Conservation (phyloP, 768 basidiomycete genomes). For the Multifurca ochricompacta region DNA sequence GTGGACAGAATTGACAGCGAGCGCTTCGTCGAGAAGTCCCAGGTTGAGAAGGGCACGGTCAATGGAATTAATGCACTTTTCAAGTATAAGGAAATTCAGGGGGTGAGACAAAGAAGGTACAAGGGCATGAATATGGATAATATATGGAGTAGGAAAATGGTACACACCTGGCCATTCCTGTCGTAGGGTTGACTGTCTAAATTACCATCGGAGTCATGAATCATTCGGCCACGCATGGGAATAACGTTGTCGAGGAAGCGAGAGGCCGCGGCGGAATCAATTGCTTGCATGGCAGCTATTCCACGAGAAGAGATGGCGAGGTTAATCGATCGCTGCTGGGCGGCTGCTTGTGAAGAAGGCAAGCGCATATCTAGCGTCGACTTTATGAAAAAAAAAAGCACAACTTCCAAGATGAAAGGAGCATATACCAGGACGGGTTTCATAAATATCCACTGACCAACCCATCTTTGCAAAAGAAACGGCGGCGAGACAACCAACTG, state of each 20-base stretch:
- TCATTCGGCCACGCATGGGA: slow-evolving; percentile 95
- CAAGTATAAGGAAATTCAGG: slow-evolving; percentile 24
- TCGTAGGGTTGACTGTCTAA: slow-evolving; percentile 84
- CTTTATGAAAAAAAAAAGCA: background rate
- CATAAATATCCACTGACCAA: slow-evolving; percentile 76
- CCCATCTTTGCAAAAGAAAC: slow-evolving; percentile 79
- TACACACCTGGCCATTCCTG: slow-evolving; percentile 73
- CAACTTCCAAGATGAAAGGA: slow-evolving; percentile 2
- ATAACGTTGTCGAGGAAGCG: slow-evolving; percentile 73
- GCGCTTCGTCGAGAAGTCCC: slow-evolving; percentile 69
- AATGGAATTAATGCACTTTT: slow-evolving; percentile 89
- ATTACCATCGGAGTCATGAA: slow-evolving; percentile 68
- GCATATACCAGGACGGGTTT: slow-evolving; percentile 63
- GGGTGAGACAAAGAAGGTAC: slow-evolving; percentile 24
- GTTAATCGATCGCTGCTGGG: slow-evolving; percentile 88
- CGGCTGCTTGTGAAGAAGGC: slow-evolving; percentile 53
- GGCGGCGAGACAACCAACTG: slow-evolving; percentile 90
- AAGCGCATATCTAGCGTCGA: slow-evolving; percentile 57
- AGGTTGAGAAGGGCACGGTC: slow-evolving; percentile 84
- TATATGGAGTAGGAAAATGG: slow-evolving; percentile 11
- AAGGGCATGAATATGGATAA: slow-evolving; percentile 19
- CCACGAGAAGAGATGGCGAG: slow-evolving; percentile 92
- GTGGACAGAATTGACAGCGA: slow-evolving; percentile 52
- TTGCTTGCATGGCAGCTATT: slow-evolving; percentile 74
- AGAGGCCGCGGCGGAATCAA: slow-evolving; percentile 63